Evolutionary conservation across 768 basidiomycete species (phyloP), one percentile per base, ranked within the genome.

Genomic region (Mycena latifolia): DNA sequence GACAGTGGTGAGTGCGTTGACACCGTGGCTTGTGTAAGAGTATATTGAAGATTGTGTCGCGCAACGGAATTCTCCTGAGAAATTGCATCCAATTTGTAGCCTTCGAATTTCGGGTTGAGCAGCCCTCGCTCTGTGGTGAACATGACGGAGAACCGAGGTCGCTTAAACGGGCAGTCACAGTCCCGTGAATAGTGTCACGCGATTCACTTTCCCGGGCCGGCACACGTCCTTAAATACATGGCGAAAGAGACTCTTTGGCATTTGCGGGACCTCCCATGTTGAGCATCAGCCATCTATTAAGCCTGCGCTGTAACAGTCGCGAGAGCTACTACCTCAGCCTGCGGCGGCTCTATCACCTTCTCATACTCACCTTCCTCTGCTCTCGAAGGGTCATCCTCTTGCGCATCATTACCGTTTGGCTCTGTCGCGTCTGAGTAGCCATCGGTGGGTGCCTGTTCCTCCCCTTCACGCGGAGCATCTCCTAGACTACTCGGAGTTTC

Each of bases 81-180:
- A 35, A 93, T 79, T 4, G 87, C 78, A 66, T 89, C 84, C 28
- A 96, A 83, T 69, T 86, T 92, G 76, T 96, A 95, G 2, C 92
- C 92, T 69, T 96, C 94, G 62, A 96, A 96, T 69, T 91, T 92
- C 2, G 92, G 88, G 70, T 95, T 95, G 27, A 92, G 77, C 18
- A 95, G 83, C 31, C 82, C 73, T 45, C 86, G 85, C 8, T 84
- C 78, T 12, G 82, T 62, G 41, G 53, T 27, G 53, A 70, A 70
- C 69, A 69, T 69, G 33, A 12, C 20, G 9, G 37, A 10, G n/a
- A n/a, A n/a, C n/a, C n/a, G n/a, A n/a, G n/a, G n/a, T n/a, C n/a
- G n/a, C n/a, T n/a, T n/a, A n/a, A n/a, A n/a, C n/a, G n/a, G n/a
- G n/a, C n/a, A n/a, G n/a, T n/a, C 41, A n/a, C 41, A 11, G 20